Conservation (phyloP, 176 grass and related monocot genomes). For the Elaeis guineensis region DNA sequence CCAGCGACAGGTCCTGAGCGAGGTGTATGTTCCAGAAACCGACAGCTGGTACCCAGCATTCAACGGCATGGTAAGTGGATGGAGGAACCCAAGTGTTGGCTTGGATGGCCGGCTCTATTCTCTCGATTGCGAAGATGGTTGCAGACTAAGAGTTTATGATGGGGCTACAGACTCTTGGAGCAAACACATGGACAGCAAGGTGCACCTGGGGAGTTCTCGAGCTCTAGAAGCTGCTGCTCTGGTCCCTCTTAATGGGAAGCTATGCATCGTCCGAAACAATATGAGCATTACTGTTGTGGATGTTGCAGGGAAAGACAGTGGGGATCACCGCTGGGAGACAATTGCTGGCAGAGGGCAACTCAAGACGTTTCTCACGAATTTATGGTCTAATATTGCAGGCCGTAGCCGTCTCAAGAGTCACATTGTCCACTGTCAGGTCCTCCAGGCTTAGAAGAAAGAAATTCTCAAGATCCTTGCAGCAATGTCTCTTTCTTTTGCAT, state of each 20-base stretch:
- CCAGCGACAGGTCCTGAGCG: conserved; percentile 44
- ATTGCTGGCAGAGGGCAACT: conserved; percentile 36
- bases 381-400: conserved; percentile 42
- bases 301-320: background rate
- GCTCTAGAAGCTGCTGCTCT: conserved; percentile 57
- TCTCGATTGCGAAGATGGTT: conserved; percentile 67
- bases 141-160: conserved; percentile 55
- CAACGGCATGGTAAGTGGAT: conserved; percentile 56
- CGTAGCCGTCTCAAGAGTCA: conserved; percentile 32
- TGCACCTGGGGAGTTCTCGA: conserved; percentile 53
- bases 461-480: too few species aligned
- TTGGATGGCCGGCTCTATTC: conserved; percentile 48
- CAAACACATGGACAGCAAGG: conserved; percentile 27
- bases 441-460: conserved; percentile 38
- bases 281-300: conserved; percentile 64
- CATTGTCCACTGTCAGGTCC: conserved; percentile 77
- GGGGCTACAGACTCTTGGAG: conserved; percentile 35
- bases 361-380: conserved; percentile 45
- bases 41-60: conserved; percentile 44
- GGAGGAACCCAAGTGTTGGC: conserved; percentile 54
- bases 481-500: too few species aligned
- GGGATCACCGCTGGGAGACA: conserved; percentile 36
- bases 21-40: conserved; percentile 39
- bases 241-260: conserved; percentile 38
- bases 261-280: conserved; percentile 71